These are phyloP conservation scores for Priceomyces carsonii DNA, from an alignment of 805 yeast genomes.

Conservation along the genomic window DNA sequence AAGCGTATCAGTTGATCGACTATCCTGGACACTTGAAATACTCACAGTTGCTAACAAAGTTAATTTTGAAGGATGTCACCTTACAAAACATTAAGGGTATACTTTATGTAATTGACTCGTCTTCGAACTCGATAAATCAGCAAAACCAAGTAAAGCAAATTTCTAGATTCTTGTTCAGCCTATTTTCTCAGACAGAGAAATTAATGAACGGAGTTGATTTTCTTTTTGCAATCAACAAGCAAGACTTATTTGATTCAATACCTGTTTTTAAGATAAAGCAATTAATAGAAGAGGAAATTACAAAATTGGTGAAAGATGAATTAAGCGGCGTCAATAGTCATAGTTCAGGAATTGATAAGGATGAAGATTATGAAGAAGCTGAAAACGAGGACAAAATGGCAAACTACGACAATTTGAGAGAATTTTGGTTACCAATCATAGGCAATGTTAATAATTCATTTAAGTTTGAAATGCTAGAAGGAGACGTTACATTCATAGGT, in stretches of 20 bases:
- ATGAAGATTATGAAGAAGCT: conserved; percentile 33
- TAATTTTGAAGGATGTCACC: conserved; percentile 41
- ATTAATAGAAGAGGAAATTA: conserved; percentile 64
- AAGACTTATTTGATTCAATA: conserved; percentile 80
- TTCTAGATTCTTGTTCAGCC: conserved; percentile 58
- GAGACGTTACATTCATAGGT: conserved; percentile 64
- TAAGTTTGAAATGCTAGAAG: conserved; percentile 68
- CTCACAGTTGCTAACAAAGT: conserved; percentile 54
- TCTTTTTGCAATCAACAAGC: conserved; percentile 79
- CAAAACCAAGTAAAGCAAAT: conserved; percentile 34
- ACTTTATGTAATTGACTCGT: conserved; percentile 75
- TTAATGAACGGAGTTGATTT: conserved; percentile 71
- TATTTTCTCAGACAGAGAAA: conserved; percentile 63
- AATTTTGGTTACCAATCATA: conserved; percentile 45
- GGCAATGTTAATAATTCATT: conserved; percentile 44
- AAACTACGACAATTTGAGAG: conserved; percentile 29
- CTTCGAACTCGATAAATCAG: conserved; percentile 52
- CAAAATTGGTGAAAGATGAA: conserved; percentile 50
- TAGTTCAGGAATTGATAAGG: conserved; percentile 43
- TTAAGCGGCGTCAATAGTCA: conserved; percentile 32
- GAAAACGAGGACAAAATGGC: conserved; percentile 40
- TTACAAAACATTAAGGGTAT: conserved; percentile 59
- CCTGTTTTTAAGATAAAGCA: conserved; percentile 62
- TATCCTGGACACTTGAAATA: conserved; percentile 89
- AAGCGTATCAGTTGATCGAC: conserved; percentile 60